Percentiles rank a stretch among this genome's conserved stretches.
Evolutionary conservation across 176 grass and related monocot species (phyloP).

Genomic region (Coix lacrymajobi): DNA sequence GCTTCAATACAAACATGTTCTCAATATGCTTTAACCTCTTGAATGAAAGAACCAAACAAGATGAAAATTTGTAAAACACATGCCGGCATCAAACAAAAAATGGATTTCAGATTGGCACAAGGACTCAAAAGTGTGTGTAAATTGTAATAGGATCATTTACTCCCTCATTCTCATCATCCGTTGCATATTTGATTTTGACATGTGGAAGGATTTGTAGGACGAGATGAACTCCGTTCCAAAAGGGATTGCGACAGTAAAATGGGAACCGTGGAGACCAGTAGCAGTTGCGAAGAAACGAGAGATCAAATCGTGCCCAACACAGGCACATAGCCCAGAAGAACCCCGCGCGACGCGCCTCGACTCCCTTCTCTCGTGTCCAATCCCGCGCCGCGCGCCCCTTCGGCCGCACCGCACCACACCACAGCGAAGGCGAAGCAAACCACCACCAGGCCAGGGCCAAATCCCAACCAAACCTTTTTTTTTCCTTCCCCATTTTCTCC

Average conservation of each 20-base stretch:
- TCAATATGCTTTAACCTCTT: too few species aligned
- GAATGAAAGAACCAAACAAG: too few species aligned
- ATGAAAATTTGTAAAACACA: neutral
- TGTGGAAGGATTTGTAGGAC: neutral
- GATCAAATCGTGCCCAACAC: neutral
- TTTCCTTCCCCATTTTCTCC: slow-evolving; percentile 36
- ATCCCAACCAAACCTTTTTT: slow-evolving; percentile 19
- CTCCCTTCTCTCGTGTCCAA: slow-evolving; percentile 15
- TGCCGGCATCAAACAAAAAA: neutral
- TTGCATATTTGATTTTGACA: neutral
- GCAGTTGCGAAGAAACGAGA: neutral
- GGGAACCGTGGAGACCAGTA: neutral
- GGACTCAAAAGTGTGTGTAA: neutral
- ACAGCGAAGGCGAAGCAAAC: neutral
- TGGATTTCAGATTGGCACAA: neutral
- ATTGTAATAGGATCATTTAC: neutral
- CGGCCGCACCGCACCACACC: neutral
- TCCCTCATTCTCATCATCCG: neutral
- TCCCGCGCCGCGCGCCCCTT: slow-evolving; percentile 5
- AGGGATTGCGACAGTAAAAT: neutral
- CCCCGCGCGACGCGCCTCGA: slow-evolving; percentile 26
- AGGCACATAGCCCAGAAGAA: neutral
- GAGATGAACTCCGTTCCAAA: neutral
- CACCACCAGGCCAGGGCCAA: slow-evolving; percentile 3
- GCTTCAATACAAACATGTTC: too few species aligned